Evolutionary conservation across 208 protist species (phyloP).

Genomic region (Crithidia mellificae): DNA sequence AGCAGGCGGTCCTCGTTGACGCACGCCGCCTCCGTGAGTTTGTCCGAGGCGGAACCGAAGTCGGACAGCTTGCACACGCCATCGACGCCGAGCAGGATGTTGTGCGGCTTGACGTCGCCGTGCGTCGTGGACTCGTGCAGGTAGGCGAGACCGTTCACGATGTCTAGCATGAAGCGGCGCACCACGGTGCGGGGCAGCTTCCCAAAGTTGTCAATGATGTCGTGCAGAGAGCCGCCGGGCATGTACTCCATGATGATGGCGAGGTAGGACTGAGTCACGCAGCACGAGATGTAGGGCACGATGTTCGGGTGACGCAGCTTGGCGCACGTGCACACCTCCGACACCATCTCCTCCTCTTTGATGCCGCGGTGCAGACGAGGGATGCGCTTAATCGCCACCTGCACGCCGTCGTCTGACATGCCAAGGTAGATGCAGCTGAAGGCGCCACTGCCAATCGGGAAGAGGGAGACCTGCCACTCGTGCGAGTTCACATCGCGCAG

Average conservation of each 20-base stretch:
- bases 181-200: constrained; percentile 51
- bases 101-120: constrained; percentile 89
- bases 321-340: constrained; percentile 62
- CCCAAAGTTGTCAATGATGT: constrained; percentile 75
- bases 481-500: constrained; percentile 58
- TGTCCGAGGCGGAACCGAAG: constrained; percentile 80
- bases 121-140: constrained; percentile 80
- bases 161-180: constrained; percentile 75
- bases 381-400: constrained; percentile 86
- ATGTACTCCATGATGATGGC: constrained; percentile 89
- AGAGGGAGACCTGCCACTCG: constrained; percentile 64
- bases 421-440: constrained; percentile 77
- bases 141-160: constrained; percentile 75
- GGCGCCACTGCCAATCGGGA: constrained; percentile 64
- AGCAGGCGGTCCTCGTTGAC: constrained; percentile 53
- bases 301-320: constrained; percentile 78
- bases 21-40: constrained; percentile 29
- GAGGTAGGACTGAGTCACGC: constrained; percentile 58
- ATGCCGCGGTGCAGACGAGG: constrained; percentile 59
- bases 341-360: constrained; percentile 60
- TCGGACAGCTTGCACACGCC: constrained; percentile 87
- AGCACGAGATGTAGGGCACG: constrained; percentile 76
- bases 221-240: constrained; percentile 74
- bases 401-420: constrained; percentile 67
- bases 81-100: constrained; percentile 79